phyloP scores from a whole-genome alignment of 768 basidiomycete species.

The Solioccasus polychromus region DNA sequence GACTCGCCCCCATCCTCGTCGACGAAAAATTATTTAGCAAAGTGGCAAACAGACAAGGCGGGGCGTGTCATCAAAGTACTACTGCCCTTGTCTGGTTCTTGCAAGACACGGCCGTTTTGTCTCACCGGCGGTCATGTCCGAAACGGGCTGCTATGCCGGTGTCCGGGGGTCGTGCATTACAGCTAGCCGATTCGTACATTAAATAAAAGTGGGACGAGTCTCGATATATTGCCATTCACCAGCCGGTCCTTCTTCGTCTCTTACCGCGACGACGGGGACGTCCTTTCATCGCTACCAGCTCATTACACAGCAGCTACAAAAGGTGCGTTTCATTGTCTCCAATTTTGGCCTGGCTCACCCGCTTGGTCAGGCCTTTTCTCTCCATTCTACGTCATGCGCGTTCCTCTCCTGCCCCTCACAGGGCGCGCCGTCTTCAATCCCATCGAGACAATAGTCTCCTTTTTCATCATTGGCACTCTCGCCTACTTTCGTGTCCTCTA shows the following conservation, averaged over 20 bases:
- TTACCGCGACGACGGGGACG: not conserved
- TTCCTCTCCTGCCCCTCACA: constrained; percentile 64
- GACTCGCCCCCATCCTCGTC: no score
- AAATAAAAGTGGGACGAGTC: constrained; percentile 32
- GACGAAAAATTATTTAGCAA: no score
- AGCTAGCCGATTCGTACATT: constrained; percentile 22
- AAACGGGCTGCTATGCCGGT: constrained; percentile 16
- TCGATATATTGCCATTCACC: not conserved
- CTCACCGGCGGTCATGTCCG: not conserved
- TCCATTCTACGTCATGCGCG: constrained; percentile 43
- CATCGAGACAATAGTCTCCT: constrained; percentile 88
- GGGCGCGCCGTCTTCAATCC: constrained; percentile 72
- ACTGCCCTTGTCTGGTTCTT: not conserved
- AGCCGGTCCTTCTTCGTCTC: not conserved
- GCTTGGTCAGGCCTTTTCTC: not conserved
- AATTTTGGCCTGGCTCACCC: not conserved
- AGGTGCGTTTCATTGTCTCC: no score
- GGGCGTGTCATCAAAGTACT: not conserved
- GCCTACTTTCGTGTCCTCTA: constrained; percentile 93
- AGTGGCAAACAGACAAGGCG: not conserved
- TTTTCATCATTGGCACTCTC: constrained; percentile 85
- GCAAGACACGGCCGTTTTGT: not conserved
- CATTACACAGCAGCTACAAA: no score
- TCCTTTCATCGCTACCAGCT: not conserved
- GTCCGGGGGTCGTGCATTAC: constrained; percentile 22